Base-by-base conservation (phyloP, 208 protist species). In the Crithidia expoeki region DNA sequence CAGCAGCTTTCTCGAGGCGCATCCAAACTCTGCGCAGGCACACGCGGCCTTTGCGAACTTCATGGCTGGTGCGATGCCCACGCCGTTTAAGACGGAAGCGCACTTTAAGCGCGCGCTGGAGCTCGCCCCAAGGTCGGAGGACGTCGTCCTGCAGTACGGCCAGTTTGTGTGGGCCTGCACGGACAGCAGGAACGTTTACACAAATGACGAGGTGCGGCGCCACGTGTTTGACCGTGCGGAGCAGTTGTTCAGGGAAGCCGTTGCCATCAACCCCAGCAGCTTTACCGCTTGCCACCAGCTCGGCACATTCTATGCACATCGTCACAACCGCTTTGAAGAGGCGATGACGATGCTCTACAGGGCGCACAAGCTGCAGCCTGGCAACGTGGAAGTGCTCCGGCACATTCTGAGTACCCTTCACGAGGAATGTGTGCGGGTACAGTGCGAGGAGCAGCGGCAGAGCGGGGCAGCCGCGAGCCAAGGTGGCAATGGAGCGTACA, bases 21-120 rank as follows among this genome's bases (percentile, higher is more conserved):
- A 82, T 59, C 60, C 76, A 5, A 53, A 61, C 30, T 38, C 71
- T 4, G 66, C 79, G 2, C 72, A 83, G 72, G 64, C 76, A 19
- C 72, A 80, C 69, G 53, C 72, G 19, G 60, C 86, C 57, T 94
- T 90, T 56, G 89, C 81, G 16, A 89, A 90, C 64, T 91, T 87
- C 77, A 67, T 92, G n/a, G 79, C 83, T 4, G 72, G 68, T 12
- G 67, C 71, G 51, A 80, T 92, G 72, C 85, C 85, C 3, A 90
- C 77, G 16, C 89, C 89, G 25, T 81, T 78, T 62, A 76, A 75
- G 69, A 80, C 86, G 17, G 73, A 83, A 58, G 10, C 49, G 30
- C 60, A 81, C 69, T 94, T 94, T 72, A 77, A 91, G 74, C 63
- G 75, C 16, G 85, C 83, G 16, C 46, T 94, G 40, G 71, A 49